Percentiles rank a stretch among this genome's conserved stretches.
Evolutionary conservation across 768 basidiomycete species (phyloP).

Genomic region (Daedalea quercina): DNA sequence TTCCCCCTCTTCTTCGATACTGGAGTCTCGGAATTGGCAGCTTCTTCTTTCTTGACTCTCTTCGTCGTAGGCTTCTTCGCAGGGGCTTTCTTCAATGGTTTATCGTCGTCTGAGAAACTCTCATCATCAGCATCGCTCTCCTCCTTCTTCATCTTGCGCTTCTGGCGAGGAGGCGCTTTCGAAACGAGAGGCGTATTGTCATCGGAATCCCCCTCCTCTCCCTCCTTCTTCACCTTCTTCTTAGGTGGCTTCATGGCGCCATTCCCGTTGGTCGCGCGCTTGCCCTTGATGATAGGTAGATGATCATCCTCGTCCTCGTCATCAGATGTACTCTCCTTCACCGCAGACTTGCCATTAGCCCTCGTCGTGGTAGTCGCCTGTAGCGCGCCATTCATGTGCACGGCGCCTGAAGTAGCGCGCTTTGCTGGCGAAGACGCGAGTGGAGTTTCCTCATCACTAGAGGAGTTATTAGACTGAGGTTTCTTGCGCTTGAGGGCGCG

Average conservation of each 20-base stretch:
- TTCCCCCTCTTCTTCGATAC: conserved; percentile 34
- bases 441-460: conserved; percentile 67
- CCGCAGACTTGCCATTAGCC: conserved; percentile 30
- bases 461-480: conserved; percentile 43
- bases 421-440: conserved; percentile 70
- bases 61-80: conserved; percentile 29
- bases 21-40: conserved; percentile 24
- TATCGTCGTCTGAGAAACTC: conserved; percentile 33
- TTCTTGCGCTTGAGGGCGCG: conserved; percentile 54
- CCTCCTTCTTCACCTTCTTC: conserved; percentile 23
- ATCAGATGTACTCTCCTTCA: conserved; percentile 27
- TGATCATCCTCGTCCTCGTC: conserved; percentile 38
- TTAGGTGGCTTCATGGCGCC: conserved; percentile 22
- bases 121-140: conserved; percentile 44
- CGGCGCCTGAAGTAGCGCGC: conserved; percentile 29
- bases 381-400: conserved; percentile 36
- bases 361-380: conserved; percentile 30
- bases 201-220: conserved; percentile 19
- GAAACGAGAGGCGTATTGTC: conserved; percentile 25
- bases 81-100: conserved; percentile 40
- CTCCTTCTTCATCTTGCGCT: conserved; percentile 43
- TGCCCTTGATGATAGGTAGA: conserved; percentile 37
- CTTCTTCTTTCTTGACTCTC: conserved; percentile 53
- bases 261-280: conserved; percentile 38
- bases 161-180: conserved; percentile 23